Conservation (phyloP, 768 basidiomycete species). For the Macrocybe gigantea region DNA sequence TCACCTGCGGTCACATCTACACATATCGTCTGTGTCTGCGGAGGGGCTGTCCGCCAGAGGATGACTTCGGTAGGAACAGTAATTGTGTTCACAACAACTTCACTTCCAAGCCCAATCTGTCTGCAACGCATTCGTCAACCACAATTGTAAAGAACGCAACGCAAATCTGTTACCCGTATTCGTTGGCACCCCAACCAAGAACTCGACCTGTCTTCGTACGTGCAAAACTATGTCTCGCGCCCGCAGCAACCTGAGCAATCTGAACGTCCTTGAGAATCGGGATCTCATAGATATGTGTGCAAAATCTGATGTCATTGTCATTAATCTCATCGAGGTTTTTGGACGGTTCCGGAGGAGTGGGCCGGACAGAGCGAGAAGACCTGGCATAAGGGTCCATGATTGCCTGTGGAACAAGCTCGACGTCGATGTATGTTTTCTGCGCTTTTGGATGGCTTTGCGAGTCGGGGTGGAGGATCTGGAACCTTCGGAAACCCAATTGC, state of each 20-base stretch:
- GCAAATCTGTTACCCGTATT: conserved; percentile 54
- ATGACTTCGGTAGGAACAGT: conserved; percentile 82
- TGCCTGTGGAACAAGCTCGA: conserved; percentile 55
- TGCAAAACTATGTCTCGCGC: conserved; percentile 67
- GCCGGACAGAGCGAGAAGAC: conserved; percentile 34
- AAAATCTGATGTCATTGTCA: conserved; percentile 52
- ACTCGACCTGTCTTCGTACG: conserved; percentile 65
- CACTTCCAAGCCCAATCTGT: conserved; percentile 74
- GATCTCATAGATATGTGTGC: conserved; percentile 68
- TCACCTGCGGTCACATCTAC: conserved; percentile 58
- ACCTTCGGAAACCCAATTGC: conserved; percentile 75
- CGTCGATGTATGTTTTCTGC: conserved; percentile 28
- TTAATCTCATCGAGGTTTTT: conserved; percentile 26
- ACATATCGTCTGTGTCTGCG: conserved; percentile 52
- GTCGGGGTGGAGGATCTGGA: conserved; percentile 39
- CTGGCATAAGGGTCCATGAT: conserved; percentile 45
- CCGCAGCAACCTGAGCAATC: conserved; percentile 67
- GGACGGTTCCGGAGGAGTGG: conserved; percentile 20
- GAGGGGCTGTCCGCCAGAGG: conserved; percentile 53
- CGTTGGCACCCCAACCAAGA: conserved; percentile 87
- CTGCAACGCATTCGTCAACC: conserved; percentile 26
- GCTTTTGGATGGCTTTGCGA: conserved; percentile 15
- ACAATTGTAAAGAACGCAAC: neutral
- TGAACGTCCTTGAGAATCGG: conserved; percentile 61
- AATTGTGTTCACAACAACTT: conserved; percentile 59